Percentiles rank a stretch among this genome's conserved stretches.
Evolutionary conservation across 148 eudicot genomes (phyloP).

Genomic region (Fagopyrum tataricum): DNA sequence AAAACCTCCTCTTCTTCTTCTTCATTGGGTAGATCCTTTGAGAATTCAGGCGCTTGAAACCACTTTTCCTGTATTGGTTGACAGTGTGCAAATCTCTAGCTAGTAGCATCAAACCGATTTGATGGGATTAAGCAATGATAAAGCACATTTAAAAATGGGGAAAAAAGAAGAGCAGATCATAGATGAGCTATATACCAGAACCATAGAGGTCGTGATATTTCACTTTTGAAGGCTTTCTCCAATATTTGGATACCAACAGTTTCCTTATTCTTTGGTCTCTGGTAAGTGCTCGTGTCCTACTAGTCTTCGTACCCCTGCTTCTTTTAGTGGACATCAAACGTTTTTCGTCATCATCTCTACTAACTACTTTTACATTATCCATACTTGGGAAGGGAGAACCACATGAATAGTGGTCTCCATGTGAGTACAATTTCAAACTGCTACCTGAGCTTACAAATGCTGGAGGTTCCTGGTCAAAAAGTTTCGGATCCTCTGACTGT

Average conservation of each 20-base stretch:
- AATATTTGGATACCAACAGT: conserved; percentile 51
- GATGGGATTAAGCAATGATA: neutral
- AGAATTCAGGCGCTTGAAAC: conserved; percentile 56
- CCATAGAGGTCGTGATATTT: conserved; percentile 40
- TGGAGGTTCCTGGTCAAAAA: conserved; percentile 33
- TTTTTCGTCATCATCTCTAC: conserved; percentile 97
- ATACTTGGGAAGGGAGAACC: conserved; percentile 35
- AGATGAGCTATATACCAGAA: conserved; percentile 38
- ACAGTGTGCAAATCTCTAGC: conserved; percentile 41
- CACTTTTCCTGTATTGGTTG: conserved; percentile 35
- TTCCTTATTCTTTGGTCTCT: conserved; percentile 66
- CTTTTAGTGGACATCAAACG: conserved; percentile 56
- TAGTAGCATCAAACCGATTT: neutral
- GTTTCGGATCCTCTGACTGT: conserved; percentile 24
- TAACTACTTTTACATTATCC: conserved; percentile 69
- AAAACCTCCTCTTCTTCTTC: conserved; percentile 37
- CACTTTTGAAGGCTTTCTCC: conserved; percentile 41
- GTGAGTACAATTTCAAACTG: conserved; percentile 39
- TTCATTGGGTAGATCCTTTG: conserved; percentile 79
- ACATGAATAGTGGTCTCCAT: conserved; percentile 29
- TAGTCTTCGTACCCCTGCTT: conserved; percentile 40
- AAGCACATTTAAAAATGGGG: neutral
- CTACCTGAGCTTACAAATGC: conserved; percentile 35
- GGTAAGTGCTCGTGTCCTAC: conserved; percentile 9
- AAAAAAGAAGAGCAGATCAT: neutral